Evolutionary conservation across 257 asterid species (phyloP), one percentile per base, ranked within the genome.

Genomic region (Prunella vulgaris): DNA sequence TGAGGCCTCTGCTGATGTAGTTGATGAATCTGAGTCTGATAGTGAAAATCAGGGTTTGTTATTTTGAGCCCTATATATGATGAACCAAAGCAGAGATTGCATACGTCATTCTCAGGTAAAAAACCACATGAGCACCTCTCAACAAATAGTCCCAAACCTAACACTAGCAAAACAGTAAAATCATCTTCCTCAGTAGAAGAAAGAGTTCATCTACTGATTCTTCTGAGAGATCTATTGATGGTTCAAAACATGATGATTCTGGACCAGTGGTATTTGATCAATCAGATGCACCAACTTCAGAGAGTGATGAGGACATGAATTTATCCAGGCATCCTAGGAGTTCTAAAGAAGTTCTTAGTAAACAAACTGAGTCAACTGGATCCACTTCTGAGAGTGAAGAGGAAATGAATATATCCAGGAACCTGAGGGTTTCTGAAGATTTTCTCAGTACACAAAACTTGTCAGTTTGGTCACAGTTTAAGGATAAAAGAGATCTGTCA

Each of bases 1-100:
- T 30, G 86, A 72, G 73, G 53, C 75, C 15, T 61, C 79, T 63
- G 85, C 74, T 74, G 68, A 78, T 81, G 83, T 58, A 80, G 81
- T 72, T 72, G 93, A 91, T 71, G 80, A 83, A 49, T 78, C 79
- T 73, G 87, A 86, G 77, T 91, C 97, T 33, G 93, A 87, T 32
- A 76, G 74, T 70, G 87, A 79, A 21, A 66, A 21, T 49, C 59
- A 65, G 71, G 67, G 69, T 85, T 79, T 60, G 70, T 69, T 70
- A 18, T n/a, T n/a, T n/a, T 66, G 10, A 84, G 84, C 20, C 80
- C 88, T 54, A 68, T 35, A 33, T 73, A 75, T 79, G 79, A 84
- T 78, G 93, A 87, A 40, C 82, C 53, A 4, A 77, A 77, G 76
- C 67, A 78, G n/a, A 74, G 69, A 56, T 78, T 69, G 21, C 65